Evolutionary conservation across 2,329 filamentous ascomycete species (phyloP).

Genomic region (Botrytis byssoidea): DNA sequence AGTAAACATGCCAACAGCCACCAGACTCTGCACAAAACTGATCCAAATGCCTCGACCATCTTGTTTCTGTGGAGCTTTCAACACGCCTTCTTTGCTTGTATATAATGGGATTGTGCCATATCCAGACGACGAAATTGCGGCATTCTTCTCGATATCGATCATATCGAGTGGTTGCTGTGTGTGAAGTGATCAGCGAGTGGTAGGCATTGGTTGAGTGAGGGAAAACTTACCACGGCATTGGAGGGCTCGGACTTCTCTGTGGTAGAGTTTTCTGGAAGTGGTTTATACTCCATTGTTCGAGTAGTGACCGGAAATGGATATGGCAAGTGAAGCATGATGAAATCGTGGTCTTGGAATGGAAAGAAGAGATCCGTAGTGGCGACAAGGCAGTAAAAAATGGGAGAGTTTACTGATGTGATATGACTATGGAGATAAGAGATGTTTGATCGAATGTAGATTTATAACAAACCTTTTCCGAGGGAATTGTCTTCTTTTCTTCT

Average conservation of each 20-base stretch:
- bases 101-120: conserved; percentile 17
- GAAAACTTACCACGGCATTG: neutral
- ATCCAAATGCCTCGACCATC: conserved; percentile 7
- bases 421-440: neutral
- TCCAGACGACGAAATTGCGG: neutral
- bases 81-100: neutral
- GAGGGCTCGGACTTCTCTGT: conserved; percentile 1
- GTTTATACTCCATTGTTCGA: conserved; percentile 14
- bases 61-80: neutral
- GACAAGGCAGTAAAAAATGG: neutral
- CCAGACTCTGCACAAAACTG: conserved; percentile 16
- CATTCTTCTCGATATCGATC: conserved; percentile 16
- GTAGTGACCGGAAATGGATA: neutral
- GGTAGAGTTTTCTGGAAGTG: conserved; percentile 9
- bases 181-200: neutral
- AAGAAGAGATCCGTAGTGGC: neutral
- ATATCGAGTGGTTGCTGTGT: conserved; percentile 11
- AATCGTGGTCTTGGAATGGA: neutral
- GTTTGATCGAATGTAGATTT: neutral
- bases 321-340: conserved; percentile 9
- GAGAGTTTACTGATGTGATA: neutral
- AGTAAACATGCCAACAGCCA: conserved; percentile 18
- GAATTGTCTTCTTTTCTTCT: conserved; percentile 6
- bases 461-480: neutral
- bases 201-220: neutral